phyloP scores from a whole-genome alignment of 257 asterid species.

The Craterostigma plantagineum region DNA sequence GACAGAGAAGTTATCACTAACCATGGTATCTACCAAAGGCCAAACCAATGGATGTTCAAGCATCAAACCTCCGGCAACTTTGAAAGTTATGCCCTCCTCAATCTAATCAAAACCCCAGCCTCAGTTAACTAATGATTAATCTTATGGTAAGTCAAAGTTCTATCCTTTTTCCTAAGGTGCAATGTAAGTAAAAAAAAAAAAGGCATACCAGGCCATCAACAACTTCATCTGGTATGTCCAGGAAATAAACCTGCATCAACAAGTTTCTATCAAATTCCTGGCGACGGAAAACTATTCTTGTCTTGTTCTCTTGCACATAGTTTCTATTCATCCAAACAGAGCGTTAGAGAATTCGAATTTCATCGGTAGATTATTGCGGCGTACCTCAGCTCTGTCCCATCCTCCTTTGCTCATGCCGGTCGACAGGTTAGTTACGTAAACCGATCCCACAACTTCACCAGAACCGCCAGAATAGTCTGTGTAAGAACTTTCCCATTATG shows the following conservation, averaged over 20 bases:
- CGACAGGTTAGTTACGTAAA: conserved; percentile 47
- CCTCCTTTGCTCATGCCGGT: conserved; percentile 60
- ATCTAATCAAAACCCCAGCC: conserved; percentile 20
- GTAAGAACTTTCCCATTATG: conserved; percentile 7
- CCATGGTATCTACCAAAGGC: conserved; percentile 76
- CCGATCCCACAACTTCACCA: conserved; percentile 67
- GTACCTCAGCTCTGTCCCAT: conserved; percentile 79
- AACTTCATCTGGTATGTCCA: conserved; percentile 69
- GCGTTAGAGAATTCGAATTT: too few relatives aligned
- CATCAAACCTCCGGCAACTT: conserved; percentile 89
- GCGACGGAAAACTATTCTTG: too few relatives aligned
- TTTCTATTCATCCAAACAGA: too few relatives aligned
- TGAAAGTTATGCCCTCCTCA: conserved; percentile 53
- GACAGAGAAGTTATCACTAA: conserved; percentile 19
- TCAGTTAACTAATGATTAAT: conserved; percentile 2
- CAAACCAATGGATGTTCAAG: conserved; percentile 74
- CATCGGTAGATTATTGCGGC: too few relatives aligned
- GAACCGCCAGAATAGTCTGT: conserved; percentile 75
- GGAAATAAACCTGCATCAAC: conserved; percentile 60
- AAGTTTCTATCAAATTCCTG: conserved; percentile 2
- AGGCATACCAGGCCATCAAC: conserved; percentile 52
- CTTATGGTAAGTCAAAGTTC: conserved; percentile 3
- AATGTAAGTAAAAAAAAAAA: too few relatives aligned
- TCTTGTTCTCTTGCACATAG: too few relatives aligned
- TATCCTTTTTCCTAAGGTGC: background rate